These are phyloP conservation scores for Backusella morwellensis DNA, from an alignment of 192 early-diverging fungal species.

Conservation along the genomic window DNA sequence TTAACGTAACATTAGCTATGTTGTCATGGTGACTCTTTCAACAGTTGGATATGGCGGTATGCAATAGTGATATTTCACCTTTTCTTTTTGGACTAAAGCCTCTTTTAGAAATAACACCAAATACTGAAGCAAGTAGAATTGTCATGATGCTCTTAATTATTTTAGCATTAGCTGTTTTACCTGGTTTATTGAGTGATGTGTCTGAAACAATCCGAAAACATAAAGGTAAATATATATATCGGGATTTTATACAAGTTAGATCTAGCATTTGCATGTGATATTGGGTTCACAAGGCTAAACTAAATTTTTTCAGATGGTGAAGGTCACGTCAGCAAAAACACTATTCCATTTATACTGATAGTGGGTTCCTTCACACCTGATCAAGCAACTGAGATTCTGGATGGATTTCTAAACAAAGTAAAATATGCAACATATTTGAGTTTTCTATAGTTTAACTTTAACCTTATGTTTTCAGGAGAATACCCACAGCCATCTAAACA, in stretches of 20 bases:
- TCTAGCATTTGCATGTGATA: background rate
- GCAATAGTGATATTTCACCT: background rate
- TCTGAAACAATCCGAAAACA: constrained; percentile 36
- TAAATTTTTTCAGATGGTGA: constrained; percentile 7
- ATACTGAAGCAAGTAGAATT: constrained; percentile 44
- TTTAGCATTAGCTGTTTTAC: constrained; percentile 53
- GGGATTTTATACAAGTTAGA: background rate
- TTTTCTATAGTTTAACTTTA: background rate
- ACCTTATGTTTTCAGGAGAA: background rate
- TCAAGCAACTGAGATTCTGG: constrained; percentile 39
- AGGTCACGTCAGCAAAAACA: constrained; percentile 11
- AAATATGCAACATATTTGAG: background rate
- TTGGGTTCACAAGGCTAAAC: background rate
- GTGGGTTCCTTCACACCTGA: constrained; percentile 38
- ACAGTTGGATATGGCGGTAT: constrained; percentile 65
- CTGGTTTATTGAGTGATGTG: constrained; percentile 44
- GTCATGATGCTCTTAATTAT: constrained; percentile 58
- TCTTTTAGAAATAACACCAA: constrained; percentile 52
- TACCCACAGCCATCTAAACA: constrained; percentile 21
- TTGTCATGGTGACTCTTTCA: constrained; percentile 61
- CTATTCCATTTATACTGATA: constrained; percentile 38
- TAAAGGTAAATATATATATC: background rate
- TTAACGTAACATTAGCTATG: constrained; percentile 29
- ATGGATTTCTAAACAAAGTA: constrained; percentile 43
- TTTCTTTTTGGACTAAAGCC: background rate